A percentile compares a stretch with the other conserved stretches of the same genome.
These are phyloP conservation scores for Suillus sp. DNA, from an alignment of 768 basidiomycete species.

Conservation along the genomic window DNA sequence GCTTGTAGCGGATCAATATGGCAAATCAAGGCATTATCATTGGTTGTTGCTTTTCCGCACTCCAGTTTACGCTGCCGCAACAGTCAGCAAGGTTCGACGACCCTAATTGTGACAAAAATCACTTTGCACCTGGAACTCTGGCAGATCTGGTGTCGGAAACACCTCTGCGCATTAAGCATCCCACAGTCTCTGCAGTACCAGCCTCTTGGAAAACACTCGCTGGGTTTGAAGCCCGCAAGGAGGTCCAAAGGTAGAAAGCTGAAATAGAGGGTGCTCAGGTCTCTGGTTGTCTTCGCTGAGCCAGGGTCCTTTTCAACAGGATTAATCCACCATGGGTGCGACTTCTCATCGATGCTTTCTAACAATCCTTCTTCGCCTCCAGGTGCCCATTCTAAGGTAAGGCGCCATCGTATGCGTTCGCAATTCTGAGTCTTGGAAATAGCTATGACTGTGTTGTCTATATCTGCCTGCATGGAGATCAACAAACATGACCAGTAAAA, in stretches of 20 bases:
- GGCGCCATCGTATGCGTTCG: constrained; percentile 46
- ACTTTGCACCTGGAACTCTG: constrained; percentile 44
- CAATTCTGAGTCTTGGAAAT: constrained; percentile 1
- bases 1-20: constrained; percentile 23
- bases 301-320: constrained; percentile 12
- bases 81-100: constrained; percentile 16
- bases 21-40: constrained; percentile 16
- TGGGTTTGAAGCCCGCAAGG: constrained; percentile 32
- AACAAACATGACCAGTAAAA: constrained; percentile 10
- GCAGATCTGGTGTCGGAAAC: constrained; percentile 51
- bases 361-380: constrained; percentile 48
- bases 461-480: constrained; percentile 21
- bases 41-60: constrained; percentile 14
- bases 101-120: constrained; percentile 12
- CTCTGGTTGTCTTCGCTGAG: constrained; percentile 25
- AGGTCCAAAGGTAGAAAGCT: constrained; percentile 35
- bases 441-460: neutral
- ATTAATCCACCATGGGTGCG: constrained; percentile 29
- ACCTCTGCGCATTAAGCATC: constrained; percentile 47
- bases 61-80: neutral
- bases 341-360: constrained; percentile 11
- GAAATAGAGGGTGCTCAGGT: constrained; percentile 29
- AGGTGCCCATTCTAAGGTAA: constrained; percentile 49
- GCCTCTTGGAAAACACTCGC: constrained; percentile 42
- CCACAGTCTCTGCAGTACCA: constrained; percentile 55